Conservation (phyloP, 176 grass and related monocot genomes). For the Triticum timopheevii region DNA sequence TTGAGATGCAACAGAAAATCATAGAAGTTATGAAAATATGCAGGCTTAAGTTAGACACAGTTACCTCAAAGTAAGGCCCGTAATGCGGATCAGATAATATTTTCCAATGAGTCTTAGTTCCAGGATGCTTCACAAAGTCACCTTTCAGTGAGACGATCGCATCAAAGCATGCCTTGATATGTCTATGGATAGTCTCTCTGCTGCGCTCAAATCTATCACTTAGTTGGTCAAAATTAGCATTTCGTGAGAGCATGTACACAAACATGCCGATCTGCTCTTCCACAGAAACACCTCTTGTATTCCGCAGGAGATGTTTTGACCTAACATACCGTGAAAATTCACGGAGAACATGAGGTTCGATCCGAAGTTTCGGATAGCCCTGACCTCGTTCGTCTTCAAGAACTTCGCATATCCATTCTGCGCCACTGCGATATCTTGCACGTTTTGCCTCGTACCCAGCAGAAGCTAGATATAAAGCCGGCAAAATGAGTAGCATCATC, state of each 20-base stretch:
- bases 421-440: background rate
- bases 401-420: constrained; percentile 39
- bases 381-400: constrained; percentile 44
- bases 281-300: constrained; percentile 47
- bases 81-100: constrained; percentile 39
- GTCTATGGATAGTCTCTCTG: constrained; percentile 49
- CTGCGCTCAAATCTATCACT: constrained; percentile 45
- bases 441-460: background rate
- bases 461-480: constrained; percentile 34
- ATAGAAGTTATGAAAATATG: background rate
- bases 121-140: constrained; percentile 40
- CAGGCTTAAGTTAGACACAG: background rate
- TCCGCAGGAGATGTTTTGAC: constrained; percentile 38
- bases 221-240: constrained; percentile 47
- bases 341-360: constrained; percentile 38
- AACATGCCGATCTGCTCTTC: constrained; percentile 66
- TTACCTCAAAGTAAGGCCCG: constrained; percentile 50
- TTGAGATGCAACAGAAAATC: background rate
- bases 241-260: constrained; percentile 52
- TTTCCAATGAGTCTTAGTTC: constrained; percentile 25
- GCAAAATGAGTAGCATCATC: constrained; percentile 44
- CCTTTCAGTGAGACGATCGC: constrained; percentile 14
- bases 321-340: constrained; percentile 28
- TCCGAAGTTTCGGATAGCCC: constrained; percentile 41
- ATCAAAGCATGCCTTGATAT: constrained; percentile 59